These are phyloP conservation scores for Scheffersomyces coipomensis DNA, from an alignment of 805 yeast species.

Conservation along the genomic window DNA sequence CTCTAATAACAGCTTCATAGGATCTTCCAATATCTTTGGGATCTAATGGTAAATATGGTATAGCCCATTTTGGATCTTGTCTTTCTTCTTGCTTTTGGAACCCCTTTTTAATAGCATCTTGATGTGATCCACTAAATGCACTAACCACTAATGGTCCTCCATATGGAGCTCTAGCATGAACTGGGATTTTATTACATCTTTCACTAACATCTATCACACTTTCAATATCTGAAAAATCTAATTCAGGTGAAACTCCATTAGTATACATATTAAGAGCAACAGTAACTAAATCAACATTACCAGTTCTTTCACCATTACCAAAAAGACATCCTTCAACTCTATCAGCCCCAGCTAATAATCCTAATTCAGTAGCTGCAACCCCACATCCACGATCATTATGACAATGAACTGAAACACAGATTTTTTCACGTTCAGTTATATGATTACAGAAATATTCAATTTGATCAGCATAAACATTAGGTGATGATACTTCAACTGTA, in stretches of 20 bases:
- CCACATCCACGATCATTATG: conserved; percentile 85
- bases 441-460: conserved; percentile 70
- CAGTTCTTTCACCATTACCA: conserved; percentile 85
- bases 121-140: conserved; percentile 76
- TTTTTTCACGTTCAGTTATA: conserved; percentile 69
- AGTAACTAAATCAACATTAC: conserved; percentile 76
- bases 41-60: conserved; percentile 78
- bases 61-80: conserved; percentile 49
- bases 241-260: conserved; percentile 68
- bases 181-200: conserved; percentile 74
- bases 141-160: conserved; percentile 77
- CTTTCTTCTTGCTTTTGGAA: conserved; percentile 52
- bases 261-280: conserved; percentile 77
- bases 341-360: conserved; percentile 80
- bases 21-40: conserved; percentile 80
- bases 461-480: conserved; percentile 78
- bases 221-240: conserved; percentile 70
- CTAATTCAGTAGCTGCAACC: conserved; percentile 79
- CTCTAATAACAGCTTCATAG: conserved; percentile 80
- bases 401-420: conserved; percentile 67
- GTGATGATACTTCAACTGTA: conserved; percentile 75
- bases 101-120: conserved; percentile 70
- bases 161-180: conserved; percentile 75
- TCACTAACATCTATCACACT: conserved; percentile 67
- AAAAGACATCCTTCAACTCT: conserved; percentile 82